Conservation (phyloP, 169 alveolate species). For the Plasmodium yoelii region DNA sequence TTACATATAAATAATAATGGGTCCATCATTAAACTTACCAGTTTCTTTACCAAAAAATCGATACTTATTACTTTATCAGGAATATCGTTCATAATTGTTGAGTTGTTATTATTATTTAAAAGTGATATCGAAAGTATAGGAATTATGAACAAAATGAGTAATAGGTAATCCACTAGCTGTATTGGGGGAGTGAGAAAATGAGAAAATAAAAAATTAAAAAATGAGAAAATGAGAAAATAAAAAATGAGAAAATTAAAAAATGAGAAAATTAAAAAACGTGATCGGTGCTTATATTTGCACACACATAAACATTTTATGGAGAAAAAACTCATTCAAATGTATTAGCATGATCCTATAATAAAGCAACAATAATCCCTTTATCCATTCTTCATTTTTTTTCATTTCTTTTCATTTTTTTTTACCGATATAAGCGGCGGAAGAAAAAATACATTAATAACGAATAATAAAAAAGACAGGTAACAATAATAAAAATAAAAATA, state of each 20-base stretch:
- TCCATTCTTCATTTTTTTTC: background rate
- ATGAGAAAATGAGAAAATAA: background rate
- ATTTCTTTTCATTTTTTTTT: background rate
- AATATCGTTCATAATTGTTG: constrained; percentile 62
- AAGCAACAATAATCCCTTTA: background rate
- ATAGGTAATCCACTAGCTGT: constrained; percentile 35
- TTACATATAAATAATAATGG: no score
- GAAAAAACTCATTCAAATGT: background rate
- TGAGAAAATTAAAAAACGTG: no score
- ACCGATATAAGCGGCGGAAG: constrained; percentile 69
- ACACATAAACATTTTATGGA: background rate
- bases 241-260: background rate
- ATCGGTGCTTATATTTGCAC: background rate
- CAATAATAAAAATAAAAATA: constrained; percentile 56
- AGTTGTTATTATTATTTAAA: constrained; percentile 28
- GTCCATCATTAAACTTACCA: constrained; percentile 3
- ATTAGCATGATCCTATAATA: background rate
- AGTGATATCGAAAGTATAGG: constrained; percentile 47
- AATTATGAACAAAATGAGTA: constrained; percentile 25
- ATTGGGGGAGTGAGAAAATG: background rate
- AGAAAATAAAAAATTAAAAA: no score
- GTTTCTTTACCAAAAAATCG: constrained; percentile 34
- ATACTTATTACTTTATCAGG: constrained; percentile 49
- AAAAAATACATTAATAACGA: constrained; percentile 19
- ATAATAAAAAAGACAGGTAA: constrained; percentile 34